phyloP scores from a whole-genome alignment of 2,329 filamentous ascomycete species.

The Basipetospora chlamydospora region DNA sequence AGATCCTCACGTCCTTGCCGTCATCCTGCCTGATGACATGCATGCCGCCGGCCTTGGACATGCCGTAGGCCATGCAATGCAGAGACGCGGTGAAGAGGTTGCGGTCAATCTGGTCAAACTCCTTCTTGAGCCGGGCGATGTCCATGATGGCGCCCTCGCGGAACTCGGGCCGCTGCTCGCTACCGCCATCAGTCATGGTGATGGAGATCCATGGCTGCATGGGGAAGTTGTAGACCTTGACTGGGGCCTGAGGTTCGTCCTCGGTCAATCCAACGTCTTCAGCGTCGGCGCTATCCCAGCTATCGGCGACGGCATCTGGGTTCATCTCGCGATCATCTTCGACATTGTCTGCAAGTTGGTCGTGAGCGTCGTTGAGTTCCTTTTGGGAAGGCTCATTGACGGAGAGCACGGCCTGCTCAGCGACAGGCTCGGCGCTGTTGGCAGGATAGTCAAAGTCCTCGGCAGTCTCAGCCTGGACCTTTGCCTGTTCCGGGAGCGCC shows the following conservation, averaged over 20 bases:
- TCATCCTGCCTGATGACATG: conserved; percentile 90
- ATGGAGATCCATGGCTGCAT: conserved; percentile 95
- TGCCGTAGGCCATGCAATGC: conserved; percentile 85
- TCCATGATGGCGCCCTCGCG: conserved; percentile 74
- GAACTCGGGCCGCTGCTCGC: conserved; percentile 47
- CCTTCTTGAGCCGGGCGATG: conserved; percentile 89
- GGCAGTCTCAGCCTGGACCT: conserved; percentile 4
- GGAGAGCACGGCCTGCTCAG: conserved; percentile 4
- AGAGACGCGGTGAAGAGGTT: conserved; percentile 81
- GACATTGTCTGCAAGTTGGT: not conserved
- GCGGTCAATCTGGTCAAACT: conserved; percentile 93
- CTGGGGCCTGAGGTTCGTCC: conserved; percentile 47
- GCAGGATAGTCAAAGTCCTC: conserved; percentile 1
- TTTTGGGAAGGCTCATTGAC: conserved; percentile 3
- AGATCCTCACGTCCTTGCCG: conserved; percentile 80
- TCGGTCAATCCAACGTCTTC: conserved; percentile 52
- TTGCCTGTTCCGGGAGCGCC: not conserved
- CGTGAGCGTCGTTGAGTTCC: conserved; percentile 1
- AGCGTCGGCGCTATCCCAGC: conserved; percentile 79
- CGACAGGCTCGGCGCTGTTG: not conserved
- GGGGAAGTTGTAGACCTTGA: conserved; percentile 87
- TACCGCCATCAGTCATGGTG: conserved; percentile 46
- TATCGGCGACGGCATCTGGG: conserved; percentile 47
- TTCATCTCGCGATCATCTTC: not conserved
- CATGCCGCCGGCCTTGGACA: conserved; percentile 84